These are phyloP conservation scores for Colletotrichum eleusines DNA, from an alignment of 2,329 filamentous ascomycete species.

Conservation along the genomic window DNA sequence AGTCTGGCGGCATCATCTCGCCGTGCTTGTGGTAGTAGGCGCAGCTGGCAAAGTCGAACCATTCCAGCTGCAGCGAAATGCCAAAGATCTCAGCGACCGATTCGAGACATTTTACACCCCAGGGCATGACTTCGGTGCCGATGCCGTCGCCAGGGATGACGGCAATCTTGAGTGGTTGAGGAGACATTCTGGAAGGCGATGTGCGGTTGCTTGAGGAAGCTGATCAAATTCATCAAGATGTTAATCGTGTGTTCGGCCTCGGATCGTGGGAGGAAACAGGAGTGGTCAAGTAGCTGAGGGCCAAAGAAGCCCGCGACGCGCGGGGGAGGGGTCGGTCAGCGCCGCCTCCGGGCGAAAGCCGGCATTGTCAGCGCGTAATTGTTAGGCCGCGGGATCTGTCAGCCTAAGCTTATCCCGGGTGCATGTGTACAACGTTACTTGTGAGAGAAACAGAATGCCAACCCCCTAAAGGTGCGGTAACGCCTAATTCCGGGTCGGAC, in stretches of 20 bases:
- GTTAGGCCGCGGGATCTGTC: slow-evolving; percentile 20
- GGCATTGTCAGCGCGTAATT: slow-evolving; percentile 17
- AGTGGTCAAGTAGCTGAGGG: not conserved
- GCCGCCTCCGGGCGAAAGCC: not conserved
- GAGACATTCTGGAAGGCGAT: slow-evolving; percentile 13
- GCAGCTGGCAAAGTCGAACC: slow-evolving; percentile 76
- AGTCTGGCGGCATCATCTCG: slow-evolving; percentile 56
- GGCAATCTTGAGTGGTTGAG: slow-evolving; percentile 59
- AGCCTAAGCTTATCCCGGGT: slow-evolving; percentile 36
- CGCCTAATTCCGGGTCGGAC: not conserved
- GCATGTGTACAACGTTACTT: not conserved
- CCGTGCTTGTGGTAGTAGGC: slow-evolving; percentile 61
- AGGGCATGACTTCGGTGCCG: slow-evolving; percentile 72
- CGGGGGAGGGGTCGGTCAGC: not conserved
- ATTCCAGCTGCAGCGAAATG: slow-evolving; percentile 68
- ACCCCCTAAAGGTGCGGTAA: not conserved
- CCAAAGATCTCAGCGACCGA: slow-evolving; percentile 58
- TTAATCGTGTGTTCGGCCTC: not conserved
- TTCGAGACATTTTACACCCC: slow-evolving; percentile 49
- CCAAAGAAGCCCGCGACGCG: not conserved
- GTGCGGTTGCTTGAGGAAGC: not conserved
- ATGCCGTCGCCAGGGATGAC: slow-evolving; percentile 78
- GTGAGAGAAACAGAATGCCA: not conserved
- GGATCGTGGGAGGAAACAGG: not conserved
- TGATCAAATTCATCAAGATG: too few relatives aligned